These are phyloP conservation scores for Psilocybe tampanensis DNA, from an alignment of 768 basidiomycete species.

Conservation along the genomic window DNA sequence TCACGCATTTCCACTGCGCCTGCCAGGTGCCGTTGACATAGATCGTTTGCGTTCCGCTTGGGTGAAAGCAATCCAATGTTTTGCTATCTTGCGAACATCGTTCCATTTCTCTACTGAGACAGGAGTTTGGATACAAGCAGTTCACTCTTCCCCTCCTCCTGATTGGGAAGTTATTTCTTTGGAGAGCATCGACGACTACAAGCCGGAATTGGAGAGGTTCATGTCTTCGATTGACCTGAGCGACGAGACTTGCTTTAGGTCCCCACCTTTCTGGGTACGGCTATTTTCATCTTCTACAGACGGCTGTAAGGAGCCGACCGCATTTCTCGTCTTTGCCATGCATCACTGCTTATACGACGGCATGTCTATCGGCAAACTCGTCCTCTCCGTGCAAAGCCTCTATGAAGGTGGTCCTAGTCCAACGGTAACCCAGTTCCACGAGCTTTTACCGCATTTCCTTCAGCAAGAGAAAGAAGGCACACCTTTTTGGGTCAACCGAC, in stretches of 20 bases:
- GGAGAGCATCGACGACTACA: slow-evolving; percentile 20
- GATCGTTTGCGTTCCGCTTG: slow-evolving; percentile 37
- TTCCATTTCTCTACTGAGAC: slow-evolving; percentile 43
- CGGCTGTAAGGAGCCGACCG: slow-evolving; percentile 7
- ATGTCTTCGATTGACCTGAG: slow-evolving; percentile 20
- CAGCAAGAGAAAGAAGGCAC: slow-evolving; percentile 39
- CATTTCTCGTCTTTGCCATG: slow-evolving; percentile 38
- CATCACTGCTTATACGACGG: slow-evolving; percentile 55
- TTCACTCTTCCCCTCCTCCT: slow-evolving; percentile 24
- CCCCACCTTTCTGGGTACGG: slow-evolving; percentile 33
- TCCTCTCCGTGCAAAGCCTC: slow-evolving; percentile 30
- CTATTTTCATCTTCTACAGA: slow-evolving; percentile 19
- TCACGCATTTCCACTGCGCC: slow-evolving; percentile 31
- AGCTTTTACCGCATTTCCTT: slow-evolving; percentile 37
- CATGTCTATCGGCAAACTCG: slow-evolving; percentile 37
- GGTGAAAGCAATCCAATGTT: slow-evolving; percentile 28
- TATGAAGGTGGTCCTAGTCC: slow-evolving; percentile 26
- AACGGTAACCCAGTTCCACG: slow-evolving; percentile 34
- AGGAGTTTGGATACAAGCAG: slow-evolving; percentile 35
- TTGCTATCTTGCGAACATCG: slow-evolving; percentile 48
- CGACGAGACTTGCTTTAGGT: slow-evolving; percentile 26
- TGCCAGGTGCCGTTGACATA: slow-evolving; percentile 23
- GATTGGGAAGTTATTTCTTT: slow-evolving; percentile 23
- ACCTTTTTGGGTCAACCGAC: slow-evolving; percentile 36
- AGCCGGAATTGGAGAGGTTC: slow-evolving; percentile 15